phyloP scores from a whole-genome alignment of 2,329 filamentous ascomycete genomes.

The Ophiostoma sp. region DNA sequence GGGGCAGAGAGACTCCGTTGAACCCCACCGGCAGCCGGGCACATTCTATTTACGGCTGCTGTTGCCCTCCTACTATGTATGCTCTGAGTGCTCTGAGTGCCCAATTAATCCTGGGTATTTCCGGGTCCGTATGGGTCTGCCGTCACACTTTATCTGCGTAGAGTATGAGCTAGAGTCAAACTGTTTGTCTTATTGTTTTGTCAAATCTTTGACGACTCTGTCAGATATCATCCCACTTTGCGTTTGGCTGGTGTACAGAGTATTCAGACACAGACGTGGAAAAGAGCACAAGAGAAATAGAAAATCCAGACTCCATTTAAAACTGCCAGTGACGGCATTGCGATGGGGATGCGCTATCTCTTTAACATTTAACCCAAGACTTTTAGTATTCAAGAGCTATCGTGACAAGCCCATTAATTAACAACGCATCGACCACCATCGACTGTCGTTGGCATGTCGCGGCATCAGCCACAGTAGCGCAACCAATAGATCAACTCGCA shows the following conservation, averaged over 20 bases:
- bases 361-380: background rate
- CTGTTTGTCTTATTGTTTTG: background rate
- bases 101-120: background rate
- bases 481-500: background rate
- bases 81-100: background rate
- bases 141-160: constrained; percentile 3
- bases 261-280: background rate
- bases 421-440: background rate
- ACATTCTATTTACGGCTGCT: background rate
- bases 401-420: background rate
- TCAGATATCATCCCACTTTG: background rate
- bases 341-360: background rate
- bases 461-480: background rate
- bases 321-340: background rate
- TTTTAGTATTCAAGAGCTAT: background rate
- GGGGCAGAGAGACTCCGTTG: background rate
- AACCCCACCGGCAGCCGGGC: background rate
- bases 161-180: background rate
- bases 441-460: background rate
- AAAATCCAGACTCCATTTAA: background rate
- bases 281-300: background rate
- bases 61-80: background rate
- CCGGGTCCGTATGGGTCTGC: constrained; percentile 5
- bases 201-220: background rate
- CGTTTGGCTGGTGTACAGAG: background rate